A percentile compares a stretch with the other conserved stretches of the same genome.
These are phyloP conservation scores for Amauroascus verrucosus DNA, from an alignment of 2,329 filamentous ascomycete genomes.

Conservation along the genomic window DNA sequence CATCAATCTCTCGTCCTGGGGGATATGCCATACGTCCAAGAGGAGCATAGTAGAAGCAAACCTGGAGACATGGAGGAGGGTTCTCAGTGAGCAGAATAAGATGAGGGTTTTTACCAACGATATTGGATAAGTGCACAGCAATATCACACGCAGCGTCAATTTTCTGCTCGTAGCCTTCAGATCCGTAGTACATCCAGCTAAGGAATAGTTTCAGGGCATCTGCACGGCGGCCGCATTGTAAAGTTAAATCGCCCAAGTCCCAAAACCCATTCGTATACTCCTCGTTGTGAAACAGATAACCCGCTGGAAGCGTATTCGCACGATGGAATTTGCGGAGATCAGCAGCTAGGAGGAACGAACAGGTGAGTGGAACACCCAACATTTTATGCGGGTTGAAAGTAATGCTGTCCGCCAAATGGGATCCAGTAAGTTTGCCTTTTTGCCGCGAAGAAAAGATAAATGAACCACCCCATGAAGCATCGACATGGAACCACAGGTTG, in stretches of 20 bases:
- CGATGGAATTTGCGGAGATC: constrained; percentile 68
- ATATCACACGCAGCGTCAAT: constrained; percentile 63
- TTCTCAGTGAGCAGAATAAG: constrained; percentile 64
- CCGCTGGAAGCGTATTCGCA: constrained; percentile 77
- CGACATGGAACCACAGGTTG: constrained; percentile 83
- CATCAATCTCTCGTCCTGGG: constrained; percentile 22
- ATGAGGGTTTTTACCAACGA: constrained; percentile 47
- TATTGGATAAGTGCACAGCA: constrained; percentile 56
- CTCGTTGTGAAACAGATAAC: constrained; percentile 66
- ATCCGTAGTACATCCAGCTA: constrained; percentile 81
- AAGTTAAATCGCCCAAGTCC: constrained; percentile 84
- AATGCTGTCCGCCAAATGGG: constrained; percentile 65
- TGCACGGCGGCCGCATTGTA: constrained; percentile 81
- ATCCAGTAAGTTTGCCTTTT: constrained; percentile 55
- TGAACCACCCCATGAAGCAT: constrained; percentile 81
- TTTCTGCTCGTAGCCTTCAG: constrained; percentile 57
- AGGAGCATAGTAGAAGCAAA: constrained; percentile 82
- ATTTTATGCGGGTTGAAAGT: constrained; percentile 96
- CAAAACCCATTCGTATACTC: constrained; percentile 48
- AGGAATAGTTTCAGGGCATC: constrained; percentile 82
- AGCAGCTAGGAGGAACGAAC: constrained; percentile 71
- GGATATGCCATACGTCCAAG: constrained; percentile 41
- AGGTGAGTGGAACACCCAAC: constrained; percentile 83
- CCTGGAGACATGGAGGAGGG: constrained; percentile 79
- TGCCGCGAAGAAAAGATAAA: constrained; percentile 65